Evolutionary conservation across 805 yeast genomes (phyloP), one percentile per base, ranked within the genome.

Genomic region (Myxozyma neotropica): DNA sequence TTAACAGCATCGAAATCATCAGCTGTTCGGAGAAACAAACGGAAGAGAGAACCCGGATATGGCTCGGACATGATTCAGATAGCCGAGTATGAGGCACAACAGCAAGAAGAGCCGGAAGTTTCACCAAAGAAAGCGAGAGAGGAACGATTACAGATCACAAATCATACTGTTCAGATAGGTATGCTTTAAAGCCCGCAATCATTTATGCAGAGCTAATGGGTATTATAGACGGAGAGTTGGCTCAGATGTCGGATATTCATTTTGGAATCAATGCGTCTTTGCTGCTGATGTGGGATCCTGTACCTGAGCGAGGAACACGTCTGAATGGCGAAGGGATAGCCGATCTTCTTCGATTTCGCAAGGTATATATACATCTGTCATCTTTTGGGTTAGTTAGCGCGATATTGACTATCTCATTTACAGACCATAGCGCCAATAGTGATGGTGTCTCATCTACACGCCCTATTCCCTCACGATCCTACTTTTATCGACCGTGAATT

Each of bases 401-500:
- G 13, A 26, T 17, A 24, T 19, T 40, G 40, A 1, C 13, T 12
- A 38, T 24, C 13, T 2, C 7, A 4, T 4, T 21, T n/a, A 15
- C 27, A 54, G 27, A 19, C 58, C 1, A 23, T 72, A n/a, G 76
- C 78, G 1, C 71, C 70, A 5, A 51, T 72, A 29, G 75, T 71
- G 12, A 64, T 69, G 58, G 58, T 70, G 8, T 68, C 70, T 15
- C 77, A 75, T 36, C 51, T 75, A 15, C 71, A 74, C 53, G 75
- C 77, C 2, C 61, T 76, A 2, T 73, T 67, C 55, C 72, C 75
- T 1, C 59, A 63, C 19, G 58, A 68, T n/a, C 69, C 76, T 2
- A 76, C 79, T 2, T 63, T 58, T 23, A 71, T 77, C 1, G 79
- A 76, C 48, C 70, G 75, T 0, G 72, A 68, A 31, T 46, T 76